phyloP scores from a whole-genome alignment of 257 asterid genomes.

The Rehmannia glutinosa region DNA sequence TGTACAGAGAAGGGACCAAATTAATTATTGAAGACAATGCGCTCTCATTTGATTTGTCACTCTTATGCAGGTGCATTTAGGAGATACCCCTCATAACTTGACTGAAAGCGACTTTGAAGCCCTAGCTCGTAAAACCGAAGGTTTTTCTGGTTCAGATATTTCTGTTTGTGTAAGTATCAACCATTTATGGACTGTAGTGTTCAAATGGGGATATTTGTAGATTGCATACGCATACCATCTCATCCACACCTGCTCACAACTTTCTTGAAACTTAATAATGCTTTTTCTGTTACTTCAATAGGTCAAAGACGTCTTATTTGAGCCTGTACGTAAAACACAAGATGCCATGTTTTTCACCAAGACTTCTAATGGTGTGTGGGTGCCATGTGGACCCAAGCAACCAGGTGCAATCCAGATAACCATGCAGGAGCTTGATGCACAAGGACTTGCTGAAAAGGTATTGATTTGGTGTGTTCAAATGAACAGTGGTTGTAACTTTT shows the following conservation, averaged over 20 bases:
- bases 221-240: not conserved
- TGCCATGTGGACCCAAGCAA: conserved; percentile 96
- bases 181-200: not conserved
- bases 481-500: not conserved
- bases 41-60: not conserved
- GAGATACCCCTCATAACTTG: conserved; percentile 72
- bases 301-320: conserved; percentile 97
- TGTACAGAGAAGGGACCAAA: not conserved
- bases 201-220: not conserved
- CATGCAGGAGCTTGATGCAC: conserved; percentile 81
- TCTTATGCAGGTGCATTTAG: conserved; percentile 59
- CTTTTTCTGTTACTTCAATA: conserved; percentile 20
- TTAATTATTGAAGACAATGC: not conserved
- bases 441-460: conserved; percentile 80
- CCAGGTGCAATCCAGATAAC: conserved; percentile 72
- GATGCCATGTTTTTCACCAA: conserved; percentile 83
- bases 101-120: conserved; percentile 59
- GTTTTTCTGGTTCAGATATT: conserved; percentile 74
- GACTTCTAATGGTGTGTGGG: conserved; percentile 55
- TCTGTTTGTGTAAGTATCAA: conserved; percentile 58
- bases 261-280: not conserved
- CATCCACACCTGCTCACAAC: not conserved
- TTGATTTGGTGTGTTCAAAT: not conserved
- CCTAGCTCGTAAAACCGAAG: conserved; percentile 60
- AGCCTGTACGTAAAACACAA: conserved; percentile 97